These are phyloP conservation scores for Peronosclerospora sorghi DNA, from an alignment of 352 stramenopile genomes.

Conservation along the genomic window DNA sequence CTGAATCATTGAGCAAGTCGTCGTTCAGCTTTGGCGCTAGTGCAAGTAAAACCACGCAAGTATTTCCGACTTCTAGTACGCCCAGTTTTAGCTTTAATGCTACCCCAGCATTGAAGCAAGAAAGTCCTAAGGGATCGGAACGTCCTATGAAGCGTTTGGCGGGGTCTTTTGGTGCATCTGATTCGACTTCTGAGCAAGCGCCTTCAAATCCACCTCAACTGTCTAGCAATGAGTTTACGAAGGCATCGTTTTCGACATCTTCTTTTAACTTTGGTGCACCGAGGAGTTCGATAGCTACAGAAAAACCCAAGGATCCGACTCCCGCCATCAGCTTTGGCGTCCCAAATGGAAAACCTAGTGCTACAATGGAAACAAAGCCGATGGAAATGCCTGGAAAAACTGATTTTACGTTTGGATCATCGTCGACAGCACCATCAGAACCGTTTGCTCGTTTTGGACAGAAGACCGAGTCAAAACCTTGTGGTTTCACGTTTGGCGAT, in stretches of 20 bases:
- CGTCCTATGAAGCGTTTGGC: constrained; percentile 18
- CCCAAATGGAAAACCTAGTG: constrained; percentile 7
- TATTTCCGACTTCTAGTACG: constrained; percentile 30
- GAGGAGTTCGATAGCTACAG: no score
- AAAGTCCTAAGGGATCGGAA: constrained; percentile 11
- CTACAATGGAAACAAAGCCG: constrained; percentile 7
- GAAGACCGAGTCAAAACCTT: constrained; percentile 12
- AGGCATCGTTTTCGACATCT: no score
- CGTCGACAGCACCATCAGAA: constrained; percentile 10
- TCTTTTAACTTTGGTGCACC: no score
- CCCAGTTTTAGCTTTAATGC: no score
- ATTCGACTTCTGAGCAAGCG: constrained; percentile 15
- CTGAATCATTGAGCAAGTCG: no score
- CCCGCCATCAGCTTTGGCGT: no score
- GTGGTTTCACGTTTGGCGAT: constrained; percentile 18
- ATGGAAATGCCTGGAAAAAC: constrained; percentile 15
- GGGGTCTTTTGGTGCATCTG: constrained; percentile 12
- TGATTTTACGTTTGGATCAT: constrained; percentile 36
- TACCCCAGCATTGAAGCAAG: constrained; percentile 1
- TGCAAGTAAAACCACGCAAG: no score
- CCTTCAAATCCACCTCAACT: constrained; percentile 10
- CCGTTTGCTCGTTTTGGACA: no score
- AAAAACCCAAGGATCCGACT: no score
- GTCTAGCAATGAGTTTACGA: constrained; percentile 14
- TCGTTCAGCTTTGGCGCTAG: no score